Base-by-base conservation (phyloP, 305 asterid genomes). In the Vinca major region DNA sequence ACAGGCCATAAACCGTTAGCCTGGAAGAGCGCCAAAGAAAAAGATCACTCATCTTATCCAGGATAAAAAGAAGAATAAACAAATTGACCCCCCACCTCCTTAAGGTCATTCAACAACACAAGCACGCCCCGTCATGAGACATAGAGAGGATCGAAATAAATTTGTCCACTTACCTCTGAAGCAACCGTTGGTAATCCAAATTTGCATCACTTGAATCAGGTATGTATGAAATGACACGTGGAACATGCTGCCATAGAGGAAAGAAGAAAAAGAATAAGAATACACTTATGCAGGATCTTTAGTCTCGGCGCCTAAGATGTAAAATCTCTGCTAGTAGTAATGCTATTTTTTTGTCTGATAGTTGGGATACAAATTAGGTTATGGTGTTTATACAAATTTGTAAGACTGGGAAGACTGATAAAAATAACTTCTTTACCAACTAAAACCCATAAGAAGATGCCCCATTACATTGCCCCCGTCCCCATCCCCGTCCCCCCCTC, bases 171-270 rank as follows among this genome's bases (percentile, higher is more conserved):
- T 61, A 81, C 91, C 92, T 85, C 65, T 85, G 90, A 66, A 80
- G 83, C 70, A 86, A 86, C 60, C 86, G 85, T 55, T 83, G 86
- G 78, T 86, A 79, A 65, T 86, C 93, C 83, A 85, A 54, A 71
- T 63, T 81, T 17, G 93, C 79, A 72, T 86, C 83, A 63, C 75
- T 85, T 68, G 77, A 52, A 52, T 81, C 80, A 17, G 89, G 93
- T 69, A 86, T 73, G 78, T 71, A 78, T 56, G 78, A 53, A 77
- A 83, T 86, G 65, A 86, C 77, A 77, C 80, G 78, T 5, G 93
- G 93, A 56, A 86, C 61, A 63, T 83, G 89, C 91, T 83, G 85
- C 63, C 77, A 77, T 17, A 57, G 50, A 64, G 71, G 62, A 48
- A 50, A 50, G 6, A n/a, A n/a, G 48, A 39, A 53, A 44, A 47